phyloP scores from a whole-genome alignment of 495 filamentous ascomycete species.

The Penicillium maclennaniae region DNA sequence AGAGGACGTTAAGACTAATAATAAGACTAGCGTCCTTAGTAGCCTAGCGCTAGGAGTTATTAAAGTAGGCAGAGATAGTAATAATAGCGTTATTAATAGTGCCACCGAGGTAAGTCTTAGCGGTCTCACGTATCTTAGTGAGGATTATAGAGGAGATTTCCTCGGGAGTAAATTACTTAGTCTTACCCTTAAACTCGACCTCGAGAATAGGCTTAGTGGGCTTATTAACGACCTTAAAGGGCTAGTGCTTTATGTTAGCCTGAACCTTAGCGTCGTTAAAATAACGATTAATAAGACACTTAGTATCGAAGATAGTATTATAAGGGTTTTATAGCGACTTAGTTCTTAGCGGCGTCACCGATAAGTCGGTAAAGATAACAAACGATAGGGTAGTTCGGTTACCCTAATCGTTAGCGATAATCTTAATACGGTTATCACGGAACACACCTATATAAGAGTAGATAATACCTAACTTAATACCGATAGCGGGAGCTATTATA shows the following conservation, averaged over 20 bases:
- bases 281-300: conserved; percentile 94
- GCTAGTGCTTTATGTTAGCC: conserved; percentile 97
- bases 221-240: conserved; percentile 94
- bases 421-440: no score
- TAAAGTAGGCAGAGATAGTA: conserved; percentile 99
- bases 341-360: no score
- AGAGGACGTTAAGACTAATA: conserved; percentile 93
- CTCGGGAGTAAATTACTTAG: conserved; percentile 93
- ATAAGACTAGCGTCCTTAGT: conserved; percentile 99
- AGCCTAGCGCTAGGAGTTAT: conserved; percentile 97
- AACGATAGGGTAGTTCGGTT: no score
- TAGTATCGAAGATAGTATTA: conserved; percentile 98
- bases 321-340: conserved; percentile 96
- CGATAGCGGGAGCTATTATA: no score
- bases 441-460: no score
- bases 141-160: conserved; percentile 97
- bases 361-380: no score
- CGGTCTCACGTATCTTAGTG: conserved; percentile 96
- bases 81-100: conserved; percentile 98
- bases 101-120: conserved; percentile 92
- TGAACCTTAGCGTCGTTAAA: conserved; percentile 94
- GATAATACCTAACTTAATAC: no score
- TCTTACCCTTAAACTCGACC: conserved; percentile 93
- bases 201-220: conserved; percentile 85
- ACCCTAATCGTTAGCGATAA: no score